These are phyloP conservation scores for Coccomyxa sp. DNA, from an alignment of 139 green algal species.

Conservation along the genomic window DNA sequence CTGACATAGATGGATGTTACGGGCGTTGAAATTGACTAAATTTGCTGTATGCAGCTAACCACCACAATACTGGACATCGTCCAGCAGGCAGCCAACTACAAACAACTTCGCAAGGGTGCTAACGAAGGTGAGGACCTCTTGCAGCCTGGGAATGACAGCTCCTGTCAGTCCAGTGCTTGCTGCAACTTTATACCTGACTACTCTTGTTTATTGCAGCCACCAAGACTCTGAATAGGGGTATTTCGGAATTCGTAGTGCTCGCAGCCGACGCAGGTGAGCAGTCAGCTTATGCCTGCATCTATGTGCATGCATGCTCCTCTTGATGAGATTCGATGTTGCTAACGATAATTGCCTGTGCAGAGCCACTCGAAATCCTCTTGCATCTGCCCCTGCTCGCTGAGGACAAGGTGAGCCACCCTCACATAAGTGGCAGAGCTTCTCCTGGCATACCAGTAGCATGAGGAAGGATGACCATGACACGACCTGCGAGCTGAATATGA, in stretches of 20 bases:
- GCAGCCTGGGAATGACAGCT: background rate
- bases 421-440: too few relatives aligned
- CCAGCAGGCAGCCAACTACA: constrained; percentile 97
- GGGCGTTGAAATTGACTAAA: background rate
- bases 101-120: constrained; percentile 99
- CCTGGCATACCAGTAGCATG: too few relatives aligned
- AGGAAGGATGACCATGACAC: too few relatives aligned
- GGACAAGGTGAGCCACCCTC: constrained; percentile 83
- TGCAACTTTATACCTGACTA: background rate
- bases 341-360: constrained; percentile 16
- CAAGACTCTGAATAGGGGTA: constrained; percentile 93
- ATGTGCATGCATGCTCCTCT: too few relatives aligned
- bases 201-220: constrained; percentile 54
- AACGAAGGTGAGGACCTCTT: constrained; percentile 82
- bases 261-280: constrained; percentile 80
- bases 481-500: too few relatives aligned
- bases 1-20: too few relatives aligned
- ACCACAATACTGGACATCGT: constrained; percentile 99
- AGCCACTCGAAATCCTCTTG: constrained; percentile 99
- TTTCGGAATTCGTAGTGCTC: constrained; percentile 97
- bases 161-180: background rate
- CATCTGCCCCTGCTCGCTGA: constrained; percentile 97
- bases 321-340: too few relatives aligned
- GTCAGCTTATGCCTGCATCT: too few relatives aligned
- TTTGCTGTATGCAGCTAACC: constrained; percentile 64